A percentile compares a stretch with the other conserved stretches of the same genome.
Evolutionary conservation across 805 yeast genomes (phyloP).

Genomic region (Suhomyces xylopsoci): DNA sequence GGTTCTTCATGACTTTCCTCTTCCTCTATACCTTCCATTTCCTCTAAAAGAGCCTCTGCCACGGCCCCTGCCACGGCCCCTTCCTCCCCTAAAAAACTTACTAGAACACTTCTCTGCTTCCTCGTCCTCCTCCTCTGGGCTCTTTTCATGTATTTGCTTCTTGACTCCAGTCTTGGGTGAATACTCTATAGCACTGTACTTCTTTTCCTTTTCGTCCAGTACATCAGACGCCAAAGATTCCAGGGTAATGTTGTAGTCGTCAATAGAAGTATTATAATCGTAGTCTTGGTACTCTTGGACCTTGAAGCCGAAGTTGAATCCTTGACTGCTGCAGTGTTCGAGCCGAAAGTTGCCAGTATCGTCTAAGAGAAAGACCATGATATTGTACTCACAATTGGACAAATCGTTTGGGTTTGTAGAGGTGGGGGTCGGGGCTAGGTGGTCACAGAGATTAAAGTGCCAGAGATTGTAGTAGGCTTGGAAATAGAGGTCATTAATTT

Average conservation of each 20-base stretch:
- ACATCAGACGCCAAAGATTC: not conserved
- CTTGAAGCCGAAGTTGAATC: constrained; percentile 62
- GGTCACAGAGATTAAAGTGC: constrained; percentile 75
- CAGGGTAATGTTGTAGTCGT: not conserved
- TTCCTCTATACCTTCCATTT: constrained; percentile 4
- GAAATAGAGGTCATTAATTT: constrained; percentile 58
- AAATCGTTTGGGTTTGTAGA: too few species aligned
- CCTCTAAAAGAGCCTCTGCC: constrained; percentile 14
- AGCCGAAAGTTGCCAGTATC: constrained; percentile 47
- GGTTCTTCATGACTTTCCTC: not conserved
- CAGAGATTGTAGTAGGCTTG: constrained; percentile 68
- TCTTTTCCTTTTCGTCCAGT: not conserved
- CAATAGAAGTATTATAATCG: constrained; percentile 4
- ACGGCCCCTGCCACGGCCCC: constrained; percentile 11
- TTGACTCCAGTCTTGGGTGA: constrained; percentile 1
- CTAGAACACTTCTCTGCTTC: constrained; percentile 1
- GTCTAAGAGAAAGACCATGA: constrained; percentile 41
- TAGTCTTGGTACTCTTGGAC: constrained; percentile 3
- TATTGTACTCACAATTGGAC: too few species aligned
- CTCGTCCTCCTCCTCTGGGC: constrained; percentile 6
- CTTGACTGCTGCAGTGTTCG: constrained; percentile 50
- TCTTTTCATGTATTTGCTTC: constrained; percentile 3
- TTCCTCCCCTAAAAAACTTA: constrained; percentile 8
- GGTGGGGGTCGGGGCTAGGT: constrained; percentile 8
- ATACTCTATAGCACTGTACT: not conserved